These are phyloP conservation scores for Phytophthora citrophthora DNA, from an alignment of 352 stramenopile species.

Conservation along the genomic window DNA sequence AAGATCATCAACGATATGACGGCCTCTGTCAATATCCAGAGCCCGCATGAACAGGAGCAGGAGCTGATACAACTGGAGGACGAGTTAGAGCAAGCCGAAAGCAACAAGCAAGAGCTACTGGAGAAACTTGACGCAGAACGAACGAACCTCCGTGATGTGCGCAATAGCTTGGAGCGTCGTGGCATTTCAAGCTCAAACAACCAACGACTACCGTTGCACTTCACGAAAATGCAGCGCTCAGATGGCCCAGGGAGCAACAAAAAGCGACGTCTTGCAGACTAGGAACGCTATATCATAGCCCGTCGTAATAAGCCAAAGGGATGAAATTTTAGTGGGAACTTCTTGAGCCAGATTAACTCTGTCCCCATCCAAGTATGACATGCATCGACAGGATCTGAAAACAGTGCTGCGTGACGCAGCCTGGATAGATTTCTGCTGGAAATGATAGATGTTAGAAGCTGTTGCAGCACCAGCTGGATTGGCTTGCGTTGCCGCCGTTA, in stretches of 20 bases:
- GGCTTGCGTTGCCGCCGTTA: conserved; percentile 39
- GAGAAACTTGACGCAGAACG: conserved; percentile 44
- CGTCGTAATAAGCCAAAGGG: background rate
- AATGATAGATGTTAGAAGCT: conserved; percentile 65
- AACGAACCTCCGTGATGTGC: conserved; percentile 42
- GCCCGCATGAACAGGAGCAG: conserved; percentile 44
- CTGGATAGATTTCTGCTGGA: conserved; percentile 1
- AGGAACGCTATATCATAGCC: background rate
- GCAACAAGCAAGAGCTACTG: conserved; percentile 53
- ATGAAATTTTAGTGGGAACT: conserved; percentile 5
- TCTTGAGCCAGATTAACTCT: conserved; percentile 24
- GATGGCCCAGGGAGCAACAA: conserved; percentile 24
- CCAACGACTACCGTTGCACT: conserved; percentile 49
- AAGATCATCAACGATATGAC: conserved; percentile 59
- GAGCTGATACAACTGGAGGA: conserved; percentile 60
- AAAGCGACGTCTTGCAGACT: conserved; percentile 34
- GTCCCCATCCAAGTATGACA: conserved; percentile 20
- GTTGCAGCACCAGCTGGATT: conserved; percentile 85
- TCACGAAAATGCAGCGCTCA: conserved; percentile 36
- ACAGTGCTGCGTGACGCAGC: conserved; percentile 4
- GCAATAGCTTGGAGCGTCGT: conserved; percentile 42
- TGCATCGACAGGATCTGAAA: conserved; percentile 28
- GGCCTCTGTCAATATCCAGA: conserved; percentile 46
- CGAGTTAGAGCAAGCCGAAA: conserved; percentile 62
- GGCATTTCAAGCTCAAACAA: conserved; percentile 21